Base-by-base conservation (phyloP, 2,329 filamentous ascomycete species). In the Penicillium sclerotiorum region DNA sequence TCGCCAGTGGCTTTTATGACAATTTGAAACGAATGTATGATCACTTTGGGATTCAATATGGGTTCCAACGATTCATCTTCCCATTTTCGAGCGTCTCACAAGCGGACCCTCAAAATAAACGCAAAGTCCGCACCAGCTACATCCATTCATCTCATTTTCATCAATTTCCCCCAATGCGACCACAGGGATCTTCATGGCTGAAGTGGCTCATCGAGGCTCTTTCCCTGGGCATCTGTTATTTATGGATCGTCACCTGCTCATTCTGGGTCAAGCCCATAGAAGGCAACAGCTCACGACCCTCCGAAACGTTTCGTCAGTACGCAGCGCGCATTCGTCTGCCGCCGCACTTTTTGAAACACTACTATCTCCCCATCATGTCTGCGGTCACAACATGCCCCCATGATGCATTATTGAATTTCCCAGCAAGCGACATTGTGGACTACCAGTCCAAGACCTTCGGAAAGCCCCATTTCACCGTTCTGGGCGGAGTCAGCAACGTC, bases 11-110 rank as follows among this genome's bases (percentile, higher is more conserved):
- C 17, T 85, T 80, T 63, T 84, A 85, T 59, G 62, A 66, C 39
- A 81, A 83, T 52, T 66, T 85, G 41, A 75, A 73, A 53, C 70
- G 72, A 21, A 80, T 86, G 77, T 85, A 85, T 62, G 70, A 78
- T 21, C 71, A 82, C 55, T 66, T 86, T 3, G 74, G 70, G 2
- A 70, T 85, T 11, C 66, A 67, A 5, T 80, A 81, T 50, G 73
- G 76, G 33, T 68, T 73, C 11, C 73, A 80, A 46, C 73, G 70
- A 13, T 84, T 84, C 56, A 64, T 83, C 2, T 85, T 80, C 60
- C 73, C 53, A 27, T 52, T 39, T 20, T 49, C 47, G n/a, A 39
- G 37, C 6, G 50, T 39, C 15, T 50, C 42, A 18, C 44, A 49
- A 21, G 47, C 51, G 45, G 56, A 40, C 13, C n/a, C 33, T 2